Conservation (phyloP, 2,329 filamentous ascomycete genomes). For the Diaporthe ilicicola region DNA sequence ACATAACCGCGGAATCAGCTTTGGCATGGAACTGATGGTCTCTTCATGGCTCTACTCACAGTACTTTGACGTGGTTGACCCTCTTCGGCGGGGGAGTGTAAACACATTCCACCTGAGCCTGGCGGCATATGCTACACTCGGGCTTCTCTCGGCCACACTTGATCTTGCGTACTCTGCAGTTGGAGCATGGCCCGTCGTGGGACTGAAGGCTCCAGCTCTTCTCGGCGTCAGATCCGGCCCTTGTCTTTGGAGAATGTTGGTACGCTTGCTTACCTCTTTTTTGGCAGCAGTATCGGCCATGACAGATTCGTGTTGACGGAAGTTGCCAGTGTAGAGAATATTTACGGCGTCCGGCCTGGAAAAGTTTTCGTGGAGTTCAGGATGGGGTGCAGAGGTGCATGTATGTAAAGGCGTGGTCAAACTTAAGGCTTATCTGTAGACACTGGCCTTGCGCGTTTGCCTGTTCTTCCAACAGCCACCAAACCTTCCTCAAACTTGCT, state of each 20-base stretch:
- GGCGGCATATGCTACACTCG: background rate
- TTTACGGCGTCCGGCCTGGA: constrained; percentile 2
- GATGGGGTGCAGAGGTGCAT: background rate
- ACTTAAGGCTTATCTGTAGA: constrained; percentile 9
- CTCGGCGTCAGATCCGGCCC: background rate
- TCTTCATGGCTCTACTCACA: background rate
- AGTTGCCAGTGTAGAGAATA: background rate
- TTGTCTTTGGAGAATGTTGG: background rate
- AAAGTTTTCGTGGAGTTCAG: background rate
- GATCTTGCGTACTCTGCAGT: constrained; percentile 5
- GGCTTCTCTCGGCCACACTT: constrained; percentile 12
- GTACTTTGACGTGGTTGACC: constrained; percentile 9
- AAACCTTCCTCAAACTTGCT: background rate
- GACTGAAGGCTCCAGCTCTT: constrained; percentile 10
- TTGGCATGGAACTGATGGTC: no score
- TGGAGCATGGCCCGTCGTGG: constrained; percentile 11
- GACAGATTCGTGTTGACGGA: background rate
- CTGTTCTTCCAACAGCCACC: background rate
- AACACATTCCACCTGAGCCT: constrained; percentile 2
- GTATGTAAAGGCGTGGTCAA: background rate
- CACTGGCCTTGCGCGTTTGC: background rate
- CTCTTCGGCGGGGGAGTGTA: constrained; percentile 1
- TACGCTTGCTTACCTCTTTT: background rate
- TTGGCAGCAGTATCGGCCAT: constrained; percentile 6
- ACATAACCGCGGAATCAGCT: background rate